These are phyloP conservation scores for Leptographium lundbergii DNA, from an alignment of 2,329 filamentous ascomycete genomes.

Conservation along the genomic window DNA sequence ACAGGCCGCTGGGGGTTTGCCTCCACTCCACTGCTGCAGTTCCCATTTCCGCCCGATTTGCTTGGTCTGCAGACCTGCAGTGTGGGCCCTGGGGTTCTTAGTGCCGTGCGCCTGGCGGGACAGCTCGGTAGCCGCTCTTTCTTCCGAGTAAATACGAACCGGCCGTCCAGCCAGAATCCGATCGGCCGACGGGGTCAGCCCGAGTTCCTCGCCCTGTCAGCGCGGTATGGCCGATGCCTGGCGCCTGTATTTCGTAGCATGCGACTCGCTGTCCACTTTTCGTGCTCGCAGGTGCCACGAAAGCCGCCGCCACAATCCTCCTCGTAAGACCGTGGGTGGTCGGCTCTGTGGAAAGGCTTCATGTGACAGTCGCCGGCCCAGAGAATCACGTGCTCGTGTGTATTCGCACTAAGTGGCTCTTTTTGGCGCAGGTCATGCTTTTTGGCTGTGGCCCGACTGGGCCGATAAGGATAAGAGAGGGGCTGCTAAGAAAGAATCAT, in stretches of 20 bases:
- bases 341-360: not conserved
- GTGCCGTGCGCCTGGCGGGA: not conserved
- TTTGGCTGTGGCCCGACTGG: not conserved
- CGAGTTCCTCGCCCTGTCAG: not conserved
- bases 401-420: not conserved
- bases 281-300: not conserved
- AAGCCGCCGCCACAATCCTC: too few species aligned
- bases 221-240: not conserved
- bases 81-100: not conserved
- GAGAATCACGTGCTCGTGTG: not conserved
- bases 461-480: not conserved
- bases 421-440: not conserved
- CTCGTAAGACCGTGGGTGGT: not conserved
- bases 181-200: constrained; percentile 9
- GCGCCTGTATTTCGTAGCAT: not conserved
- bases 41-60: constrained; percentile 7
- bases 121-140: constrained; percentile 10
- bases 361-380: not conserved
- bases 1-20: not conserved
- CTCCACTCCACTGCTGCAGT: not conserved
- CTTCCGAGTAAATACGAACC: constrained; percentile 14
- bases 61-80: constrained; percentile 11
- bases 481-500: not conserved
- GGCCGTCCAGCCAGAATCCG: constrained; percentile 6
- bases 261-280: not conserved